Evolutionary conservation across 176 grass and related monocot genomes (phyloP), one percentile per base, ranked within the genome.

Genomic region (Cocos nucifera): DNA sequence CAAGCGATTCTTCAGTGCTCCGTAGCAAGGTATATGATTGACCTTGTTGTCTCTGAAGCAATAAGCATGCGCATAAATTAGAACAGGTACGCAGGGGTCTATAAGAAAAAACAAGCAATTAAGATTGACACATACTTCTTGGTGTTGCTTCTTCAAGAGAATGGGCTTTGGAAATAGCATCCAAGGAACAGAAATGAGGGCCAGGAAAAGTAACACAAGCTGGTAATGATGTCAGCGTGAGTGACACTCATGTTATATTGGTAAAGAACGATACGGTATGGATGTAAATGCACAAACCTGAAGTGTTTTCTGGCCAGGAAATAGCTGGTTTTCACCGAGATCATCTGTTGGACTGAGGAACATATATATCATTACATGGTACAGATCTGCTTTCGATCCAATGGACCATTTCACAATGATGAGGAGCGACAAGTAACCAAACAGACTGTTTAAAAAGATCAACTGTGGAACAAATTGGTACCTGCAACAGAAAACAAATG

Each of bases 321-420:
- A 98, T 61, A 98, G 73, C 61, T 98, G 79, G 63, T 98, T 98
- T 73, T 98, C 93, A 65, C 82, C 93, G 50, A 98, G 61, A 1
- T 89, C 82, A 18, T 86, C 93, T 49, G 82, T 89, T 74, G 93
- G 87, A 67, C 85, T 83, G 20, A 98, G 84, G 67, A 98, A 98
- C 94, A 98, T 98, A 59, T 93, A 93, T 54, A 98, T 98, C 94
- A 98, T 98, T 63, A 89, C 82, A 58, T 93, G 94, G 77, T 98
- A 98, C 19, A 98, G 63, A 67, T 93, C 84, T 55, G 85, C 82
- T 66, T 64, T 82, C 49, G 93, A 91, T n/a, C 93, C 84, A 4
- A 84, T 98, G 81, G 81, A 86, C 93, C 93, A 92, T 75, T 98
- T 98, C 18, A 98, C 56, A 59, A 92, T 76, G 64, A 98, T 89